A percentile compares a stretch with the other conserved stretches of the same genome.
These are phyloP conservation scores for Wickerhamiella domercqiae DNA, from an alignment of 805 yeast species.

Conservation along the genomic window DNA sequence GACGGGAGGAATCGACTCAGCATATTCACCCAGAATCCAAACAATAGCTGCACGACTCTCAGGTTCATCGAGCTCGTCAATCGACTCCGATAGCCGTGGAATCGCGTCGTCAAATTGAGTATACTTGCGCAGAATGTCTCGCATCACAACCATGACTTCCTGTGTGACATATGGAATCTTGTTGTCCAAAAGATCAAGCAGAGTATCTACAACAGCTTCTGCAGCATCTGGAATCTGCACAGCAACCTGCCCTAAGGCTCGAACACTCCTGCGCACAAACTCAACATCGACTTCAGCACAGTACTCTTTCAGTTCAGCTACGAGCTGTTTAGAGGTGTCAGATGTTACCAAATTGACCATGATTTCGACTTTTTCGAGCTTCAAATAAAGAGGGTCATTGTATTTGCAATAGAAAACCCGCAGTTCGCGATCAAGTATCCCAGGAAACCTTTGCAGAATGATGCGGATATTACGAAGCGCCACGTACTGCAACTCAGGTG, in stretches of 20 bases:
- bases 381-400: constrained; percentile 83
- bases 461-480: constrained; percentile 83
- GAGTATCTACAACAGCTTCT: constrained; percentile 46
- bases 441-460: constrained; percentile 77
- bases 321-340: constrained; percentile 42
- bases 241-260: constrained; percentile 84
- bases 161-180: constrained; percentile 58
- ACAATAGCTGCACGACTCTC: constrained; percentile 65
- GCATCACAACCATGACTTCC: constrained; percentile 61
- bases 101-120: constrained; percentile 42
- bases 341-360: constrained; percentile 63
- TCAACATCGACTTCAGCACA: constrained; percentile 79
- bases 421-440: constrained; percentile 57
- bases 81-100: constrained; percentile 29
- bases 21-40: constrained; percentile 76
- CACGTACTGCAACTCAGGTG: constrained; percentile 91
- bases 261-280: constrained; percentile 76
- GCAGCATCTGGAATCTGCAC: constrained; percentile 56
- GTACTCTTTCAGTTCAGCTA: constrained; percentile 71
- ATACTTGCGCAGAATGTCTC: constrained; percentile 62
- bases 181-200: constrained; percentile 47
- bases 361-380: constrained; percentile 86
- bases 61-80: constrained; percentile 55
- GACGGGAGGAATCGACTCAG: constrained; percentile 33
- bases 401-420: constrained; percentile 82